Conservation (phyloP, 192 early-diverging fungal genomes). For the Umbelopsis sp. region DNA sequence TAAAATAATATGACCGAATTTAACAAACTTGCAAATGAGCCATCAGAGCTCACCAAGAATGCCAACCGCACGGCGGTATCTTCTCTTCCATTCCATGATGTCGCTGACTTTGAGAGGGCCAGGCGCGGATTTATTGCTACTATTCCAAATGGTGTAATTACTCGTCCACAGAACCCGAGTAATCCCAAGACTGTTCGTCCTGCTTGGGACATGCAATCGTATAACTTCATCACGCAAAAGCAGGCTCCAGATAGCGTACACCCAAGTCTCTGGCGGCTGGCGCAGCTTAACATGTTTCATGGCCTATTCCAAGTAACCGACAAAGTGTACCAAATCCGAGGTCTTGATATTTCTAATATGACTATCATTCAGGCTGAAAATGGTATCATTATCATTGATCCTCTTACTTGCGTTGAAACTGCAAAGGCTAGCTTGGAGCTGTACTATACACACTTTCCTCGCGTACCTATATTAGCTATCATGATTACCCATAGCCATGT, state of each 20-base stretch:
- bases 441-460: background rate
- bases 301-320: background rate
- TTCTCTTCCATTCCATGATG: background rate
- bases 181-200: background rate
- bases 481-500: constrained; percentile 15
- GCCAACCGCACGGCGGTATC: background rate
- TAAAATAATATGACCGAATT: background rate
- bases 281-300: background rate
- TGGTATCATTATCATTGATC: constrained; percentile 4
- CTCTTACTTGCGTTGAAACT: background rate
- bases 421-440: background rate
- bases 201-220: background rate
- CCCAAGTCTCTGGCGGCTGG: constrained; percentile 3
- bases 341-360: background rate
- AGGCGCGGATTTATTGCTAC: background rate
- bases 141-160: background rate
- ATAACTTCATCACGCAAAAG: background rate
- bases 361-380: constrained; percentile 4
- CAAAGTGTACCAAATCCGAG: constrained; percentile 4
- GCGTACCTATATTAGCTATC: background rate
- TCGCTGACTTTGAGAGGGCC: constrained; percentile 1
- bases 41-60: background rate
- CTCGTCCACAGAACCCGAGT: background rate
- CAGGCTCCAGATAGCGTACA: background rate
- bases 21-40: background rate